phyloP scores from a whole-genome alignment of 1,139 yeast genomes.

The Waltiozyma sp. region DNA sequence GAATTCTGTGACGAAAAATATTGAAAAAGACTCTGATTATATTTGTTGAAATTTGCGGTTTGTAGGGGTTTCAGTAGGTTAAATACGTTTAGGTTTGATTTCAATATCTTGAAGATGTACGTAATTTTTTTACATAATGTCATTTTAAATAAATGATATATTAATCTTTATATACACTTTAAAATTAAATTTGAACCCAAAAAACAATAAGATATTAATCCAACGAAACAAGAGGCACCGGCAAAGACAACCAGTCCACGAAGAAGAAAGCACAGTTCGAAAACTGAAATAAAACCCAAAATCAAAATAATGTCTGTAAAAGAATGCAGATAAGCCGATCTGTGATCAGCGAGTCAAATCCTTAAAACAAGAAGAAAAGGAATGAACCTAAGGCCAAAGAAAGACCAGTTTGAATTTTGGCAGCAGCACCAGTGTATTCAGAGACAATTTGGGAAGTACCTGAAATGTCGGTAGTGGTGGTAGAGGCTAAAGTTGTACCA shows the following conservation, averaged over 20 bases:
- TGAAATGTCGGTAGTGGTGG: neutral
- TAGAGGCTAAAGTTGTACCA: neutral
- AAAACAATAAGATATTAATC: too few relatives aligned
- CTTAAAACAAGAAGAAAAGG: constrained; percentile 16
- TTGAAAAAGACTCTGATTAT: too few relatives aligned
- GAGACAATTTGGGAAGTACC: neutral
- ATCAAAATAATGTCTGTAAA: neutral
- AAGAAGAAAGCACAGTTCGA: neutral
- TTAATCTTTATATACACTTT: too few relatives aligned
- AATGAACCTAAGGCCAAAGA: constrained; percentile 16
- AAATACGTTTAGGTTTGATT: too few relatives aligned
- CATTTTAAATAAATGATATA: too few relatives aligned
- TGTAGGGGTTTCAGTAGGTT: too few relatives aligned
- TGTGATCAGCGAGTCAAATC: neutral
- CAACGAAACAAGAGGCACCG: neutral
- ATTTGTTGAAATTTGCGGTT: too few relatives aligned
- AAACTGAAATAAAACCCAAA: neutral
- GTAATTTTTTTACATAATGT: too few relatives aligned
- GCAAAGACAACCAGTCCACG: neutral
- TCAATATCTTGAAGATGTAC: too few relatives aligned
- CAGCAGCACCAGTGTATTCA: neutral
- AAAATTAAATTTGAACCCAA: too few relatives aligned
- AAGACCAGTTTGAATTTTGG: constrained; percentile 12
- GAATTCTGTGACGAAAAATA: too few relatives aligned
- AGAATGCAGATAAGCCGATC: neutral